Base-by-base conservation (phyloP, 208 protist species). In the Crithidia expoeki region DNA sequence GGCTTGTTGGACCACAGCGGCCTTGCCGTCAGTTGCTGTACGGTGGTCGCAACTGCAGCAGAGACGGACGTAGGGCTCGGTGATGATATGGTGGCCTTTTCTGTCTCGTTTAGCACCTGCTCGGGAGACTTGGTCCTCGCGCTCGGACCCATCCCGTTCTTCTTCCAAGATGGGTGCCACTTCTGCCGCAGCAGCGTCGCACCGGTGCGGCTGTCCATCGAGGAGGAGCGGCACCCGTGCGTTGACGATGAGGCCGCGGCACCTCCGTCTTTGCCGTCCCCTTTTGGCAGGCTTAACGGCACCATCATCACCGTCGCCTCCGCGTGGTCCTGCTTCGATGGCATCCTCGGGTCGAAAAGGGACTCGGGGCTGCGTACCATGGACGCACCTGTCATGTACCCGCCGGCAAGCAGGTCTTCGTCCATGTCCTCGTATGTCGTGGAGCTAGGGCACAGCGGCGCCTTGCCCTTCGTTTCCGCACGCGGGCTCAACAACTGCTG, bases 321-420 rank as follows among this genome's bases (percentile, higher is more conserved):
- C 10, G 36, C 30, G 23, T 55, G 17, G 10, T 42, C 27, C 17
- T 16, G 1, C 30, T 42, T 42, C 6, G 30, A 30, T 2, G 46
- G 46, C 21, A 23, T 55, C 28, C 27, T n/a, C 19, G 23, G 19
- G 17, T 32, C 38, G 44, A 32, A 34, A n/a, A 75, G 32, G 2
- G 52, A 56, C 28, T 57, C 60, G 30, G 60, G 23, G 60, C 60
- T 55, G 60, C 60, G 60, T 21, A 68, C 28, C 55, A 60, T 33
- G 16, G 53, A 30, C 14, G 49, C 61, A 21, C 57, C 28, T 10
- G 71, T 76, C 46, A 76, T 63, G 56, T 76, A 76, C 40, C 71
- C 71, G 27, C 63, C 71, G 10, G 62, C 71, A 9, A 76, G 44
- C 42, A 76, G 46, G 28, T 76, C 71, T 42, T 70, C 56, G 58